Conservation (phyloP, 306 rosid species). For the Spatholobus suberectus region DNA sequence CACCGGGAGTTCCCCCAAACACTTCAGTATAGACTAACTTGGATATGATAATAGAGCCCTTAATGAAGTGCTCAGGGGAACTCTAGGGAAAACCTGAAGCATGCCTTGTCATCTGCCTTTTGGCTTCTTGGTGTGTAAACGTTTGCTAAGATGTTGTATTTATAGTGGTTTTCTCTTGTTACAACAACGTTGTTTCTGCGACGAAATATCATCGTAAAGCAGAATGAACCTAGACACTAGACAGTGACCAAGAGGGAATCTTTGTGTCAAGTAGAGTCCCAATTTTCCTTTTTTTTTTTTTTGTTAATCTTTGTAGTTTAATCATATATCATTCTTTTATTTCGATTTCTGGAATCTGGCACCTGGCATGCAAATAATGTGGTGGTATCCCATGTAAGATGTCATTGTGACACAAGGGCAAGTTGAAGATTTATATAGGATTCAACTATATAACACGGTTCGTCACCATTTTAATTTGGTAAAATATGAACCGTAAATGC, state of each 20-base stretch:
- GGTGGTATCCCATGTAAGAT: constrained; percentile 5
- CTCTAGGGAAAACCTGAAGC: constrained; percentile 46
- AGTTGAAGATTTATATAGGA: background rate
- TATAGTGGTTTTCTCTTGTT: constrained; percentile 17
- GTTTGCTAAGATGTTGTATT: constrained; percentile 14
- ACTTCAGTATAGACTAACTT: constrained; percentile 36
- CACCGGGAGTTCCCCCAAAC: constrained; percentile 56
- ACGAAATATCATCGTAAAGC: background rate
- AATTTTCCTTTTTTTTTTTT: background rate
- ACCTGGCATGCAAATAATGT: background rate
- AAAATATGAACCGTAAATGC: background rate
- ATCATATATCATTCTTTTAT: background rate
- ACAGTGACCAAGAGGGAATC: background rate
- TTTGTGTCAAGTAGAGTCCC: background rate
- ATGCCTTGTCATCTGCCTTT: background rate
- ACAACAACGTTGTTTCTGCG: background rate
- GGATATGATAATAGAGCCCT: constrained; percentile 1
- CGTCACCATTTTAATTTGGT: background rate
- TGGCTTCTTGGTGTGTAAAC: constrained; percentile 1
- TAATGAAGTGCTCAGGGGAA: constrained; percentile 41
- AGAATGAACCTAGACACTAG: constrained; percentile 36
- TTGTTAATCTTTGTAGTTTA: background rate
- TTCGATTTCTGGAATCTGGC: background rate
- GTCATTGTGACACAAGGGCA: background rate
- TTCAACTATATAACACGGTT: background rate